phyloP scores from a whole-genome alignment of 2,329 filamentous ascomycete genomes.

The Ophiostoma angusticollis region DNA sequence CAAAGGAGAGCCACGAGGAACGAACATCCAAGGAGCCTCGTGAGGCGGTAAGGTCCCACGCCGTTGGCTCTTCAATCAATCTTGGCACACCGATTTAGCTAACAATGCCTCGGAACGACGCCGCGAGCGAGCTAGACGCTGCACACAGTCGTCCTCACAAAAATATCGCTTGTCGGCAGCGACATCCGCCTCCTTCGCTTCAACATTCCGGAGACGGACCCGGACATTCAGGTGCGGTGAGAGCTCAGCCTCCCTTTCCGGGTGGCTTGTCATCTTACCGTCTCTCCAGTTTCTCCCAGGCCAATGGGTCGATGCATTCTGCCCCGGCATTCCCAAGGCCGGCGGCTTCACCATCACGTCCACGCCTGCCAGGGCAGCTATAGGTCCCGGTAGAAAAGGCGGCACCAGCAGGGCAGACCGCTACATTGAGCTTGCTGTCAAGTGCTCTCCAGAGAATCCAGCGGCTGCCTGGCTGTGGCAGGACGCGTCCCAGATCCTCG shows the following conservation, averaged over 20 bases:
- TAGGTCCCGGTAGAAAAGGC: background rate
- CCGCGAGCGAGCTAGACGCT: constrained; percentile 28
- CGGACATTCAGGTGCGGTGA: constrained; percentile 32
- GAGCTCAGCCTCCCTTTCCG: constrained; percentile 4
- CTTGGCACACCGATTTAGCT: too few relatives aligned
- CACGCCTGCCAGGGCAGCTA: constrained; percentile 44
- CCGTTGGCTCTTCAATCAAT: background rate
- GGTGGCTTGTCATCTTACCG: constrained; percentile 12
- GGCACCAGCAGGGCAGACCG: background rate
- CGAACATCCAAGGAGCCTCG: constrained; percentile 64
- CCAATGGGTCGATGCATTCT: constrained; percentile 78
- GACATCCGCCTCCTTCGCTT: constrained; percentile 57
- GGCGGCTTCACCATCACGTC: constrained; percentile 87
- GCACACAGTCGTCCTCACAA: constrained; percentile 46
- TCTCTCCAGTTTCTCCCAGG: constrained; percentile 57
- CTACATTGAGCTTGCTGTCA: constrained; percentile 69
- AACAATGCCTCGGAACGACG: background rate
- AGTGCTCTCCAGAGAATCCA: constrained; percentile 56
- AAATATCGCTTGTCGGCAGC: constrained; percentile 52
- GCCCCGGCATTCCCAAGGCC: constrained; percentile 54
- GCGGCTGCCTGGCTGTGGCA: constrained; percentile 68
- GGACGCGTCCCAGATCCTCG: constrained; percentile 36
- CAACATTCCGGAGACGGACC: constrained; percentile 34
- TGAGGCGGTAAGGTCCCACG: constrained; percentile 33
- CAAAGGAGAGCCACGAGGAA: constrained; percentile 45